Conservation (phyloP, 2,329 filamentous ascomycete species). For the Diaporthe longicolla region DNA sequence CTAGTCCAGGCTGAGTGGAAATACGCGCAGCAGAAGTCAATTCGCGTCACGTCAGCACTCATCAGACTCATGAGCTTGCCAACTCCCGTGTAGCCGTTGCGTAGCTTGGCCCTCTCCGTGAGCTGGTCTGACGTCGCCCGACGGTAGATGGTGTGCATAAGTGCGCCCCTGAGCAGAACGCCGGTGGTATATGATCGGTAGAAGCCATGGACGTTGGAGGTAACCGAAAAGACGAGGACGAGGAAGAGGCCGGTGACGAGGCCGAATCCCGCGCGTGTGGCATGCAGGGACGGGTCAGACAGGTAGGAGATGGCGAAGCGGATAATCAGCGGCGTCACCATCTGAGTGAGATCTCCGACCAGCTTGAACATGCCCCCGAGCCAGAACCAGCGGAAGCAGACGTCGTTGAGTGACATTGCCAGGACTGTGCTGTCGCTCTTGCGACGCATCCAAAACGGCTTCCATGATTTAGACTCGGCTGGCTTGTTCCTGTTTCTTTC, state of each 20-base stretch:
- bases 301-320: constrained; percentile 46
- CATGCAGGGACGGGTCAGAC: constrained; percentile 45
- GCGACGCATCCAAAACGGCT: constrained; percentile 48
- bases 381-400: constrained; percentile 52
- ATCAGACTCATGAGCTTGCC: constrained; percentile 52
- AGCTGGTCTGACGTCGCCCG: constrained; percentile 45
- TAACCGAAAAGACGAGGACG: constrained; percentile 47
- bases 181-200: constrained; percentile 46
- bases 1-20: constrained; percentile 52
- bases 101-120: constrained; percentile 43
- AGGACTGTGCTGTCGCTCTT: constrained; percentile 48
- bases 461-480: constrained; percentile 30
- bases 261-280: constrained; percentile 45
- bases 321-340: constrained; percentile 47
- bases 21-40: constrained; percentile 52
- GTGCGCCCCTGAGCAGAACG: constrained; percentile 44
- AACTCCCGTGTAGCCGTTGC: constrained; percentile 44
- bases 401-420: constrained; percentile 49
- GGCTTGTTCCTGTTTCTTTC: constrained; percentile 38
- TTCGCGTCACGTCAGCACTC: constrained; percentile 51
- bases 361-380: constrained; percentile 49
- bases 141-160: constrained; percentile 46
- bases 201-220: constrained; percentile 49
- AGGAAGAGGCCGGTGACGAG: constrained; percentile 47
- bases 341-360: constrained; percentile 47